These are phyloP conservation scores for Penicillium ochrochloron DNA, from an alignment of 495 filamentous ascomycete species.

Conservation along the genomic window DNA sequence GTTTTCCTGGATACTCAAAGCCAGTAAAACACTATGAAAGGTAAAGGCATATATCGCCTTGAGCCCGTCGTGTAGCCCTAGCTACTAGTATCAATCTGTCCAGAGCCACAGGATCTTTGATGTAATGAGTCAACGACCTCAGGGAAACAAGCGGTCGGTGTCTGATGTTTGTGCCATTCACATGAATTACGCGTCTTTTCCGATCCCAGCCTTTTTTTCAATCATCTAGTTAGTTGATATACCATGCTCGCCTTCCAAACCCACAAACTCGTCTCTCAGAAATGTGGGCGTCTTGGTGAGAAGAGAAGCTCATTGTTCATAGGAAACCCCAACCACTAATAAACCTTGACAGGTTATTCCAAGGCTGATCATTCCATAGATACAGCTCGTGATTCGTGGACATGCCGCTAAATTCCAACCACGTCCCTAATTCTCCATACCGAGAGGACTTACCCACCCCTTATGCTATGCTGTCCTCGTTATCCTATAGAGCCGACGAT, in stretches of 20 bases:
- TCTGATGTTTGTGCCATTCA: background rate
- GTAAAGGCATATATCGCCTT: too few relatives aligned
- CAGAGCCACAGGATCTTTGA: background rate
- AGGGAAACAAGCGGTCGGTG: background rate
- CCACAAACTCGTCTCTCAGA: background rate
- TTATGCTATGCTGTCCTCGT: conserved; percentile 25
- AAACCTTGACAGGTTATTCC: conserved; percentile 10
- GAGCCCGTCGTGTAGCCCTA: too few relatives aligned
- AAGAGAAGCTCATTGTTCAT: conserved; percentile 10
- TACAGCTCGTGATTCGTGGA: conserved; percentile 6
- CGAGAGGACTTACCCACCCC: conserved; percentile 13
- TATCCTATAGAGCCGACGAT: conserved; percentile 21
- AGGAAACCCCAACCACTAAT: conserved; percentile 5
- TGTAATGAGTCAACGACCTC: too few relatives aligned
- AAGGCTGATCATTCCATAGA: conserved; percentile 32
- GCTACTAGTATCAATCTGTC: background rate
- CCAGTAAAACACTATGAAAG: too few relatives aligned
- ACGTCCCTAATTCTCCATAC: conserved; percentile 20
- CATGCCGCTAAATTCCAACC: conserved; percentile 10
- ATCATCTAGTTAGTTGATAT: background rate
- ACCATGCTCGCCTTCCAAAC: background rate
- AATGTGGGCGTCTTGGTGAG: background rate
- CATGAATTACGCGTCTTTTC: background rate
- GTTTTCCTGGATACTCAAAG: too few relatives aligned
- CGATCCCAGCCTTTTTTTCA: background rate